Evolutionary conservation across 2,329 filamentous ascomycete species (phyloP).

Genomic region (Diaporthe amygdali): DNA sequence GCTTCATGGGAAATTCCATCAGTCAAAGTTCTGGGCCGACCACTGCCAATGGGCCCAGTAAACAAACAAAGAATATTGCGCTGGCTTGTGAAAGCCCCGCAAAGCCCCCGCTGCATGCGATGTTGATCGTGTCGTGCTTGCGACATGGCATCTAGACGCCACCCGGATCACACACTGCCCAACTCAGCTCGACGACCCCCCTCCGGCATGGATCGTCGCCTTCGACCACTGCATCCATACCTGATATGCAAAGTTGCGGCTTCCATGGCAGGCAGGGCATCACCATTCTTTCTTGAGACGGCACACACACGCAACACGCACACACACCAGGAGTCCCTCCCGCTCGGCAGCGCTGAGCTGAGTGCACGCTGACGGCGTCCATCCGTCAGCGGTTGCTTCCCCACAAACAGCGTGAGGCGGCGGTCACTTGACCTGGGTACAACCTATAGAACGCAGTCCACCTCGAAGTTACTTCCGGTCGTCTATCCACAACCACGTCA

Average conservation of each 20-base stretch:
- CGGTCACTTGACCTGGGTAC: conserved; percentile 9
- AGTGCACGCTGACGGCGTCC: neutral
- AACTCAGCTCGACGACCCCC: neutral
- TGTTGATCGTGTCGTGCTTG: neutral
- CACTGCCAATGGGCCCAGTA: neutral
- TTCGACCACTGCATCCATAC: neutral
- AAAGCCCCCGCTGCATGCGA: neutral
- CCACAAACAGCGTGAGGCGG: neutral
- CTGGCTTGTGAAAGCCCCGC: conserved; percentile 1
- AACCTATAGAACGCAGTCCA: neutral
- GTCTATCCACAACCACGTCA: neutral
- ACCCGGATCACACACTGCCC: neutral
- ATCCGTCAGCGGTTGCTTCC: neutral
- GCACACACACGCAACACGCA: neutral
- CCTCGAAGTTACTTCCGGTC: neutral
- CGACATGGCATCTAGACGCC: neutral
- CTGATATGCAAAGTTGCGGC: neutral
- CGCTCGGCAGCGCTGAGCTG: neutral
- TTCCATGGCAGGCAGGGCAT: neutral
- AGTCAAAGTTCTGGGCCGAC: neutral
- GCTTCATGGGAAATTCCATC: neutral
- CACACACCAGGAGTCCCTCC: neutral
- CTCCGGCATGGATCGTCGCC: neutral
- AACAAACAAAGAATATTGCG: neutral
- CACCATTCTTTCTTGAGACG: neutral